These are phyloP conservation scores for Teratosphaeriaceae sp. DNA, from an alignment of 2,329 filamentous ascomycete genomes.

Conservation along the genomic window DNA sequence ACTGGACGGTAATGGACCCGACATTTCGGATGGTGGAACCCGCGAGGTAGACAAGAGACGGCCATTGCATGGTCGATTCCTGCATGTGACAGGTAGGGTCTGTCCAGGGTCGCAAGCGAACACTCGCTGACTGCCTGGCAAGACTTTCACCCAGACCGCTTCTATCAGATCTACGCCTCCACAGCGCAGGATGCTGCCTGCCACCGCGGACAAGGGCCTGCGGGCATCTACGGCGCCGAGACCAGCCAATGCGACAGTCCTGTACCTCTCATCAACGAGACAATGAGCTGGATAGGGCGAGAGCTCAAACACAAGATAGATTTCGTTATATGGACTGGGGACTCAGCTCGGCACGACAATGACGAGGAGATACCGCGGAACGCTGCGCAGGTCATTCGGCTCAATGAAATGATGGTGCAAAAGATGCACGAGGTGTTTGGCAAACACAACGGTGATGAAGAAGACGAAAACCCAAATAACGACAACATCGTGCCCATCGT, in stretches of 20 bases:
- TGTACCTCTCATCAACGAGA: conserved; percentile 72
- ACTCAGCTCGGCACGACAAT: conserved; percentile 35
- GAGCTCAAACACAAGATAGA: conserved; percentile 32
- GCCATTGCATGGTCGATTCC: conserved; percentile 58
- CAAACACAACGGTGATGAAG: conserved; percentile 42
- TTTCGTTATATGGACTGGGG: conserved; percentile 35
- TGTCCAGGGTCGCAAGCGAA: background rate
- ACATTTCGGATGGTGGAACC: background rate
- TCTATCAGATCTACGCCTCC: conserved; percentile 74
- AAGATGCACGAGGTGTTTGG: conserved; percentile 72
- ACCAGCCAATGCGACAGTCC: conserved; percentile 87
- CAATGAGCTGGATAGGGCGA: conserved; percentile 74
- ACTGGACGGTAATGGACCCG: too few relatives aligned
- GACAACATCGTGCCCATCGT: conserved; percentile 71
- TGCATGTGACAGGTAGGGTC: conserved; percentile 75
- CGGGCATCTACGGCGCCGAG: conserved; percentile 78
- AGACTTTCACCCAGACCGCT: conserved; percentile 90
- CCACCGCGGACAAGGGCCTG: conserved; percentile 68
- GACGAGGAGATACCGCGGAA: conserved; percentile 61
- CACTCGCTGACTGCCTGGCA: conserved; percentile 8
- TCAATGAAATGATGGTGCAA: conserved; percentile 68
- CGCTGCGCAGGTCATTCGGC: conserved; percentile 64
- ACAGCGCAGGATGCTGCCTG: conserved; percentile 64
- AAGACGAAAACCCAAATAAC: conserved; percentile 43
- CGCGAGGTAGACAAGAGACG: conserved; percentile 6